Conservation (phyloP, 768 basidiomycete genomes). For the Tremella mesenterica region DNA sequence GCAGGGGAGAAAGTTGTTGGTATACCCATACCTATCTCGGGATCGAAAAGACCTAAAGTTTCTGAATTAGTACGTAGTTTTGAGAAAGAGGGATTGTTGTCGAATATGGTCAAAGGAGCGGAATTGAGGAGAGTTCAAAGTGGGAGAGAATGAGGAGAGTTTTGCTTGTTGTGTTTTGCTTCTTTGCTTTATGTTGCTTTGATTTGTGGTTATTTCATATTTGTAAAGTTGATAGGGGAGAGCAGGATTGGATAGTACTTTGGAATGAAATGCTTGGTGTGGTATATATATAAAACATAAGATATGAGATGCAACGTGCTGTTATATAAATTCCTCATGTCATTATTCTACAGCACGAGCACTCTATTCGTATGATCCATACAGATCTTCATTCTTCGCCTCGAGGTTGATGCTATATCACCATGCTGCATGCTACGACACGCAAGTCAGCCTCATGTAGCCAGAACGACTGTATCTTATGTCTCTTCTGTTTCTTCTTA, state of each 20-base stretch:
- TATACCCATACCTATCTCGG: neutral
- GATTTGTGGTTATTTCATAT: neutral
- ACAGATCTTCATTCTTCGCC: too few relatives aligned
- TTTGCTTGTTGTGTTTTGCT: neutral
- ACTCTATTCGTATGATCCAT: too few relatives aligned
- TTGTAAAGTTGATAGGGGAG: neutral
- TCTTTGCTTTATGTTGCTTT: neutral
- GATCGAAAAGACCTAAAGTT: conserved; percentile 15
- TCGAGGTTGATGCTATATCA: too few relatives aligned
- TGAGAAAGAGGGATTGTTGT: conserved; percentile 19
- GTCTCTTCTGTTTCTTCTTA: too few relatives aligned
- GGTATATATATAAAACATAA: too few relatives aligned
- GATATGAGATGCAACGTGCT: too few relatives aligned
- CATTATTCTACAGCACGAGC: too few relatives aligned
- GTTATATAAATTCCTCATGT: too few relatives aligned
- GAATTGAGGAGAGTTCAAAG: conserved; percentile 8
- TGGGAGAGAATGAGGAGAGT: neutral
- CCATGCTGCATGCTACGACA: too few relatives aligned
- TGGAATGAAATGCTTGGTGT: neutral
- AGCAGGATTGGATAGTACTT: neutral
- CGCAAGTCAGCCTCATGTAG: too few relatives aligned
- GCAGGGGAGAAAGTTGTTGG: too few relatives aligned
- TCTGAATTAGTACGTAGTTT: conserved; percentile 24
- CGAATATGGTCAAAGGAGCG: conserved; percentile 1
- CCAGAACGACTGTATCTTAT: too few relatives aligned